A percentile compares a stretch with the other conserved stretches of the same genome.
Conservation (phyloP, 2,329 filamentous ascomycete genomes). For the Ophiostoma himal-ulmi region DNA sequence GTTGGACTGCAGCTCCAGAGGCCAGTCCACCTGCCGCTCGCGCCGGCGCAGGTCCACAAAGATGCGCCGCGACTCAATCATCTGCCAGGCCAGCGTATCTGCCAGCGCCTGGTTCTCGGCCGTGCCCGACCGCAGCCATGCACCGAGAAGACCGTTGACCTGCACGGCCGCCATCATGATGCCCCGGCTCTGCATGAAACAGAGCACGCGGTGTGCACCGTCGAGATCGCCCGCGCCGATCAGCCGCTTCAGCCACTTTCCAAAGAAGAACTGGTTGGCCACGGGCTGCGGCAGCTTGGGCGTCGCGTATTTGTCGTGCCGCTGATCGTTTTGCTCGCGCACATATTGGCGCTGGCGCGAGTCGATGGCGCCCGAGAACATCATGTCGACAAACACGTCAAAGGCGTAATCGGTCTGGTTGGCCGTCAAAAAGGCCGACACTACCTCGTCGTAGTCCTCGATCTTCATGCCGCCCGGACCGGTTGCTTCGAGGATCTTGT, state of each 20-base stretch:
- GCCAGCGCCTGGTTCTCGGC: constrained; percentile 53
- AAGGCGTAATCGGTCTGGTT: constrained; percentile 62
- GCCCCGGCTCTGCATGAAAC: constrained; percentile 66
- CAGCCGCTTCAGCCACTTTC: constrained; percentile 81
- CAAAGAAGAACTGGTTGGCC: constrained; percentile 74
- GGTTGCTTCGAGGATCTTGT: constrained; percentile 49
- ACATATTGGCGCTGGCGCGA: constrained; percentile 35
- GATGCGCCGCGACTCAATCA: constrained; percentile 64
- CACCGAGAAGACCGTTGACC: constrained; percentile 74
- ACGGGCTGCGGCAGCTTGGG: constrained; percentile 42
- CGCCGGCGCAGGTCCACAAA: constrained; percentile 50
- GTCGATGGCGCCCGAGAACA: constrained; percentile 56
- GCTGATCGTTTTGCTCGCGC: constrained; percentile 23
- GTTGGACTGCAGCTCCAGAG: constrained; percentile 28
- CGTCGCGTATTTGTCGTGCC: constrained; percentile 9
- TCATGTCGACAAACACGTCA: constrained; percentile 83
- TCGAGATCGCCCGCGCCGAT: constrained; percentile 66
- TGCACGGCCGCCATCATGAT: constrained; percentile 67
- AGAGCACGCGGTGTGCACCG: constrained; percentile 65
- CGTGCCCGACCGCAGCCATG: constrained; percentile 62
- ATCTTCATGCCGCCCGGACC: constrained; percentile 48
- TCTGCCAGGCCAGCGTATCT: constrained; percentile 65
- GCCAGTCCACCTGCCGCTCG: constrained; percentile 28
- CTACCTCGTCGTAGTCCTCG: constrained; percentile 69
- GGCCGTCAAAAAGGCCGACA: constrained; percentile 62